phyloP scores from a whole-genome alignment of 495 filamentous ascomycete genomes.

The Thozetella sp. region DNA sequence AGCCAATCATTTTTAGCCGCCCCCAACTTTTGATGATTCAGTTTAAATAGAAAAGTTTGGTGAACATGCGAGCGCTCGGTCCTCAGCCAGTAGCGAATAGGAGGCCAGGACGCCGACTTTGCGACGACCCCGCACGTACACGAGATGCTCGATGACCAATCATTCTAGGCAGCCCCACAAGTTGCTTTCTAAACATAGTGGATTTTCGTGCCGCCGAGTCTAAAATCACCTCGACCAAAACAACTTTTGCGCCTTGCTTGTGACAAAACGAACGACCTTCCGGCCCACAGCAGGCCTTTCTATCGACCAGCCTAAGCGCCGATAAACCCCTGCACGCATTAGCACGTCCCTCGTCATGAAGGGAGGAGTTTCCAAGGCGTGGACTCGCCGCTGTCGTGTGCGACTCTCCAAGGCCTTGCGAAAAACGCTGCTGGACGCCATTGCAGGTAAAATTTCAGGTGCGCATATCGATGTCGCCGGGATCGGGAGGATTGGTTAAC shows the following conservation, averaged over 20 bases:
- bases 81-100: too few species aligned
- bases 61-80: too few species aligned
- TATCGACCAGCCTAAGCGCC: slow-evolving; percentile 13
- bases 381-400: slow-evolving; percentile 8
- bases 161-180: too few species aligned
- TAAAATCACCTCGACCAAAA: slow-evolving; percentile 11
- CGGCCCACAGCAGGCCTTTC: slow-evolving; percentile 13
- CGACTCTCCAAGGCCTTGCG: slow-evolving; percentile 10
- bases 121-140: too few species aligned
- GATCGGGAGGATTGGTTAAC: slow-evolving; percentile 10
- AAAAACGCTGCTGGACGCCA: slow-evolving; percentile 10
- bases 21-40: too few species aligned
- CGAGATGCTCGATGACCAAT: too few species aligned
- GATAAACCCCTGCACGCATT: slow-evolving; percentile 10
- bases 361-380: slow-evolving; percentile 14
- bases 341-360: slow-evolving; percentile 14
- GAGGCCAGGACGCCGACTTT: too few species aligned
- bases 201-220: too few species aligned
- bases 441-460: slow-evolving; percentile 12
- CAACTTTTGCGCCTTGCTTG: slow-evolving; percentile 6
- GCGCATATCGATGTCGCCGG: slow-evolving; percentile 8
- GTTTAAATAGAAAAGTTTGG: too few species aligned
- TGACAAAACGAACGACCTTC: slow-evolving; percentile 13
- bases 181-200: too few species aligned
- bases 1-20: too few species aligned